phyloP scores from a whole-genome alignment of 2,329 filamentous ascomycete species.

The Aaosphaeria pasadenensis region DNA sequence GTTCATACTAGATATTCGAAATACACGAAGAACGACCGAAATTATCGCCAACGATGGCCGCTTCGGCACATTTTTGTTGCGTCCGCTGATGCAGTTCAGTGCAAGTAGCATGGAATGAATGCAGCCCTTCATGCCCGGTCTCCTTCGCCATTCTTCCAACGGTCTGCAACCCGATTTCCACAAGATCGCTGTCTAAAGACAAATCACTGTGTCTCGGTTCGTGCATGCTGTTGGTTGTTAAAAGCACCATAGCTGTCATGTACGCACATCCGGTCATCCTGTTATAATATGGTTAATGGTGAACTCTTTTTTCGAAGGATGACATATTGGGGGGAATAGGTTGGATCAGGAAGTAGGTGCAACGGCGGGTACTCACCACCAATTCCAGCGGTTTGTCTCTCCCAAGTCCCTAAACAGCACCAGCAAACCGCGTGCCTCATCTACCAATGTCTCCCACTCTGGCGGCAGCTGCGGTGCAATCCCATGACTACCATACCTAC shows the following conservation, averaged over 20 bases:
- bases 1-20: not conserved
- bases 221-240: slow-evolving; percentile 19
- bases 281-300: slow-evolving; percentile 2
- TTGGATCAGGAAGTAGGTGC: too few species aligned
- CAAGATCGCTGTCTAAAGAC: slow-evolving; percentile 11
- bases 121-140: slow-evolving; percentile 7
- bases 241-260: slow-evolving; percentile 17
- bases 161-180: slow-evolving; percentile 12
- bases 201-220: slow-evolving; percentile 11
- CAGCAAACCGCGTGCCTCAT: slow-evolving; percentile 14
- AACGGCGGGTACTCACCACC: slow-evolving; percentile 15
- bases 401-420: slow-evolving; percentile 12
- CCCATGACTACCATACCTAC: slow-evolving; percentile 9
- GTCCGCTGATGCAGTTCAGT: slow-evolving; percentile 8
- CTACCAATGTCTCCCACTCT: slow-evolving; percentile 16
- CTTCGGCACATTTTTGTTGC: slow-evolving; percentile 12
- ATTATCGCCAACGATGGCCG: slow-evolving; percentile 5
- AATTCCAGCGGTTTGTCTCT: slow-evolving; percentile 10
- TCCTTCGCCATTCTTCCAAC: slow-evolving; percentile 10
- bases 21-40: slow-evolving; percentile 2
- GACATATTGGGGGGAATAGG: too few species aligned
- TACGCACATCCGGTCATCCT: slow-evolving; percentile 19
- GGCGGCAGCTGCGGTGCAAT: slow-evolving; percentile 12
- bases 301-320: too few species aligned
- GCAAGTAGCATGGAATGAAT: slow-evolving; percentile 9